Conservation (phyloP, 805 yeast species). For the Maudiozyma bulderi region DNA sequence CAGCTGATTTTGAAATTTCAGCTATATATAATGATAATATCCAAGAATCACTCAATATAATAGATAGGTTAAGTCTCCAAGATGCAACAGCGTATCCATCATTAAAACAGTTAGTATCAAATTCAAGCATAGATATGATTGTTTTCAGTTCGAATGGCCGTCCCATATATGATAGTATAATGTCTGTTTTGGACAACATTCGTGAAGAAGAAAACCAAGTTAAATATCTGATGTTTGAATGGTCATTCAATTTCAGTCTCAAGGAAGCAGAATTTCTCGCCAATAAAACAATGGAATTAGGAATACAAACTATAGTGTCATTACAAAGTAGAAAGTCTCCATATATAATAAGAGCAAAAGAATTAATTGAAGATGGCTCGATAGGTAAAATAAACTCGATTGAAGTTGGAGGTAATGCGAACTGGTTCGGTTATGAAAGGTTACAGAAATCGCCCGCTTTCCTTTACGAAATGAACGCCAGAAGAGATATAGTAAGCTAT, state of each 20-base stretch:
- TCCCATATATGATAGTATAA: constrained; percentile 6
- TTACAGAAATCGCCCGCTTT: constrained; percentile 11
- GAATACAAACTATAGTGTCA: constrained; percentile 13
- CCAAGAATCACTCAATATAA: constrained; percentile 9
- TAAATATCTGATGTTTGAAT: constrained; percentile 13
- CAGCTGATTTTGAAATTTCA: constrained; percentile 11
- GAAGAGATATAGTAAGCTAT: constrained; percentile 10
- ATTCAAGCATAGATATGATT: constrained; percentile 11
- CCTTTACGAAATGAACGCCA: constrained; percentile 11
- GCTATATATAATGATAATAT: constrained; percentile 10
- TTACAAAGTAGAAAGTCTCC: constrained; percentile 18
- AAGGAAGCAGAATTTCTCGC: constrained; percentile 10
- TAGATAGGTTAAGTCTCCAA: constrained; percentile 8
- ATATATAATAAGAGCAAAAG: constrained; percentile 15
- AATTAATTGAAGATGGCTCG: constrained; percentile 13
- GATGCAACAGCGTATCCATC: constrained; percentile 11
- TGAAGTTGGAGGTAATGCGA: constrained; percentile 15
- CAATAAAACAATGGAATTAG: constrained; percentile 6
- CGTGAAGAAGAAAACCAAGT: constrained; percentile 2
- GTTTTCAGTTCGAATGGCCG: constrained; percentile 11
- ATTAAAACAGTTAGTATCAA: constrained; percentile 7
- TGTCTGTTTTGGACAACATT: constrained; percentile 6
- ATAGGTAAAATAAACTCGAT: constrained; percentile 17
- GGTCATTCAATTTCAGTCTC: constrained; percentile 12
- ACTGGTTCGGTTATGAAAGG: constrained; percentile 18